Evolutionary conservation across 148 eudicot species (phyloP).

Genomic region (Fagopyrum tataricum): DNA sequence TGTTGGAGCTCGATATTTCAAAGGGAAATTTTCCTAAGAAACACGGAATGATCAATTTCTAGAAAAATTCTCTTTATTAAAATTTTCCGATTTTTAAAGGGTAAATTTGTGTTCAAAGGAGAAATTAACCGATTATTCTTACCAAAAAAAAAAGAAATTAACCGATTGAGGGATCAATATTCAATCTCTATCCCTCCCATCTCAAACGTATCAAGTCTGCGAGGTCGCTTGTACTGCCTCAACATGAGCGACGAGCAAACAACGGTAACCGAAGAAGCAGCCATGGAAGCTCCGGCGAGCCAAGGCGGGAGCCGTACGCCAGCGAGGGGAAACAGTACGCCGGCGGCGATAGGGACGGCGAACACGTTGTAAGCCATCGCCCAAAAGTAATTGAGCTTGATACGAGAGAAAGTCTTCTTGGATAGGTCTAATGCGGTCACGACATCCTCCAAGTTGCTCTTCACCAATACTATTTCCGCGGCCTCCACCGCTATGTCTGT

Average conservation of each 20-base stretch:
- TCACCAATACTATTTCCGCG: slow-evolving; percentile 92
- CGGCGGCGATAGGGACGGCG: slow-evolving; percentile 88
- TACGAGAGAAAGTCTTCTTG: slow-evolving; percentile 75
- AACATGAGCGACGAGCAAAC: slow-evolving; percentile 89
- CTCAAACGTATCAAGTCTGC: slow-evolving; percentile 41
- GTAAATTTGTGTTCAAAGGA: too few species aligned
- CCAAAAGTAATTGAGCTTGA: slow-evolving; percentile 84
- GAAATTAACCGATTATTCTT: too few species aligned
- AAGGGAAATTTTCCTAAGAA: too few species aligned
- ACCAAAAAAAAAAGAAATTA: too few species aligned
- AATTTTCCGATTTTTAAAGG: too few species aligned
- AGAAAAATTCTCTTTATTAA: too few species aligned
- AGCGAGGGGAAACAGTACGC: slow-evolving; percentile 60
- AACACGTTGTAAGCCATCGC: slow-evolving; percentile 84
- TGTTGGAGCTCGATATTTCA: too few species aligned
- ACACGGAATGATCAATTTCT: too few species aligned
- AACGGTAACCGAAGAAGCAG: slow-evolving; percentile 94
- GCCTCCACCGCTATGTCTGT: slow-evolving; percentile 97
- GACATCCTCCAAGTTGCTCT: slow-evolving; percentile 81
- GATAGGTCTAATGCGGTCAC: slow-evolving; percentile 91
- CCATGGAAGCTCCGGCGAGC: slow-evolving; percentile 99
- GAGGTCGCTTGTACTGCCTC: slow-evolving; percentile 71
- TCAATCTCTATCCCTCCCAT: slow-evolving; percentile 19
- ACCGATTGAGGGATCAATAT: too few species aligned
- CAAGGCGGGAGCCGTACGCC: slow-evolving; percentile 87